These are phyloP conservation scores for Auriscalpium vulgare DNA, from an alignment of 768 basidiomycete genomes.

Conservation along the genomic window DNA sequence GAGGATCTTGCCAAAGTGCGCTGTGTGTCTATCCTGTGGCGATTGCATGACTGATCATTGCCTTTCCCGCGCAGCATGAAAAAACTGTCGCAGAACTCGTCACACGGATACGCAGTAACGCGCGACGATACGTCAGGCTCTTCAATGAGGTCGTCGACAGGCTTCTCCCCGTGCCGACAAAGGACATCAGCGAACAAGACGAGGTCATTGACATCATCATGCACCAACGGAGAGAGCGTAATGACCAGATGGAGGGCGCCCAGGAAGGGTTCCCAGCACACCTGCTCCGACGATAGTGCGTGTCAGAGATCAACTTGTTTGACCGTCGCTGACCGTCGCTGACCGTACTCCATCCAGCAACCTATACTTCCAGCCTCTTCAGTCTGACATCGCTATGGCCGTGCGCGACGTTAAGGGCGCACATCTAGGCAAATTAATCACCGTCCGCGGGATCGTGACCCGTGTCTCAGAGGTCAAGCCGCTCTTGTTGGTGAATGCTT, in stretches of 20 bases:
- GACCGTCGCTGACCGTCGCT: not conserved
- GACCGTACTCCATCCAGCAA: conserved; percentile 48
- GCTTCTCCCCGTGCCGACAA: conserved; percentile 81
- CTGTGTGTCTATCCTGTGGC: conserved; percentile 1
- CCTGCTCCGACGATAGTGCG: conserved; percentile 91
- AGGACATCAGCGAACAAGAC: conserved; percentile 83
- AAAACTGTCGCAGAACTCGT: conserved; percentile 69
- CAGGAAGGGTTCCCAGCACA: conserved; percentile 84
- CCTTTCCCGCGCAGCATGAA: conserved; percentile 43
- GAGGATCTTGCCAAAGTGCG: conserved; percentile 74
- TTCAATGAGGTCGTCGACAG: conserved; percentile 90
- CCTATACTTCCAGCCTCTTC: conserved; percentile 86
- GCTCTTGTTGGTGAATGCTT: conserved; percentile 92
- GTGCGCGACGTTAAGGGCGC: conserved; percentile 85
- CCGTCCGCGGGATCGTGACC: conserved; percentile 95
- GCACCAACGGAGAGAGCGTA: conserved; percentile 86
- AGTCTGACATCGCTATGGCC: conserved; percentile 69
- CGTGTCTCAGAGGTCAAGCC: conserved; percentile 99
- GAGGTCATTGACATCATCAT: conserved; percentile 97
- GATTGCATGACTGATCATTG: not conserved
- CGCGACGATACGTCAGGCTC: conserved; percentile 82
- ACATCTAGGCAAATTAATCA: conserved; percentile 89
- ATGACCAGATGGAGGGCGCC: conserved; percentile 68
- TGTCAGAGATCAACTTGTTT: conserved; percentile 12
- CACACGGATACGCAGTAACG: conserved; percentile 70